Conservation (phyloP, 768 basidiomycete species). For the Rossbeevera mucosa region DNA sequence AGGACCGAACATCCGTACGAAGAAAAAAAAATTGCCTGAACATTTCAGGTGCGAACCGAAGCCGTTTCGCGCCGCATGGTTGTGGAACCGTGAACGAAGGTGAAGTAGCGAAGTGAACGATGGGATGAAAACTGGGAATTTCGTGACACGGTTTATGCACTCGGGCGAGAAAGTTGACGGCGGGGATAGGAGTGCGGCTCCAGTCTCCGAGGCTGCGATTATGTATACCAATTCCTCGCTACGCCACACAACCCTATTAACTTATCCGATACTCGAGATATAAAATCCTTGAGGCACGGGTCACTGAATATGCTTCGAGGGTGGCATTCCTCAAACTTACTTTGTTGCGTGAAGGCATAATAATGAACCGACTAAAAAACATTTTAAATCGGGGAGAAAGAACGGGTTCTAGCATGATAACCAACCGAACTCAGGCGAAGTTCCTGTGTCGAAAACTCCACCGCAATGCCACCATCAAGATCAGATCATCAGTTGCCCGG, state of each 20-base stretch:
- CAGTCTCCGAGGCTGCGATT: background rate
- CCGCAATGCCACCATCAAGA: background rate
- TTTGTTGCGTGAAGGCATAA: background rate
- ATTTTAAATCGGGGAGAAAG: background rate
- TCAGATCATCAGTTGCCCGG: slow-evolving; percentile 2
- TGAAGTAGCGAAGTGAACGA: background rate
- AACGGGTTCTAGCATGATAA: background rate
- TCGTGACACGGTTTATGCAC: background rate
- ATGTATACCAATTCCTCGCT: slow-evolving; percentile 10
- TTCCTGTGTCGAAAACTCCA: background rate
- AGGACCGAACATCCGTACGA: background rate
- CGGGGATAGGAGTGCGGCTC: background rate
- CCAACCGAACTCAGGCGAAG: background rate
- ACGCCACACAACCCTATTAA: slow-evolving; percentile 20
- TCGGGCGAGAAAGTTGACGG: background rate
- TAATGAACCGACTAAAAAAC: slow-evolving; percentile 1
- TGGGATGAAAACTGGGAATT: background rate
- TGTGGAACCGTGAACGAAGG: background rate
- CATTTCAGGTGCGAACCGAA: background rate
- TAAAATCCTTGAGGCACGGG: background rate
- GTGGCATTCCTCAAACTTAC: background rate
- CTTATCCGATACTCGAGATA: slow-evolving; percentile 5
- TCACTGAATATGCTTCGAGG: background rate
- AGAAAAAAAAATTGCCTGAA: background rate
- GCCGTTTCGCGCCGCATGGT: background rate